phyloP scores from a whole-genome alignment of 2,329 filamentous ascomycete species.

The Saccharata proteae region DNA sequence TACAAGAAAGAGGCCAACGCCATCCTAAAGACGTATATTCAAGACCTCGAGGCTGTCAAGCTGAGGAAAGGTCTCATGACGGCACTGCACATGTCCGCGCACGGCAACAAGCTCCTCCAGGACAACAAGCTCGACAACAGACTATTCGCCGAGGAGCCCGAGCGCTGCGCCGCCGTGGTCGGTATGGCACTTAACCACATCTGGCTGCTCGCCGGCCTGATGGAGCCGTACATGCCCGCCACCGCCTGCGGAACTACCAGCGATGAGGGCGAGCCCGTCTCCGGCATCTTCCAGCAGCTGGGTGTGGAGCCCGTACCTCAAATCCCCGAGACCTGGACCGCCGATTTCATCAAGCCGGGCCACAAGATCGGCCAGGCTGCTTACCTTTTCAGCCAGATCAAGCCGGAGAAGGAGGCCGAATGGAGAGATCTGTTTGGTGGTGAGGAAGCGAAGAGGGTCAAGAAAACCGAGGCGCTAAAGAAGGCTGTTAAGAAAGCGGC shows the following conservation, averaged over 20 bases:
- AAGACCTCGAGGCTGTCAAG: conserved; percentile 58
- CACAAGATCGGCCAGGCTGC: conserved; percentile 72
- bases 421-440: conserved; percentile 70
- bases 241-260: conserved; percentile 7
- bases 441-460: conserved; percentile 52
- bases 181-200: conserved; percentile 14
- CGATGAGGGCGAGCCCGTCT: conserved; percentile 7
- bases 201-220: conserved; percentile 11
- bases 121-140: conserved; percentile 50
- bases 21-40: conserved; percentile 53
- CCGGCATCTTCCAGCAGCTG: conserved; percentile 61
- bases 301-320: conserved; percentile 38
- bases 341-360: conserved; percentile 40
- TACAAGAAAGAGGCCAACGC: conserved; percentile 52
- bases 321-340: conserved; percentile 43
- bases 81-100: conserved; percentile 54
- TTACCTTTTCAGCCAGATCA: conserved; percentile 74
- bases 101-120: conserved; percentile 45
- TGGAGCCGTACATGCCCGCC: conserved; percentile 61
- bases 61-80: conserved; percentile 54
- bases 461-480: conserved; percentile 45
- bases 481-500: conserved; percentile 47
- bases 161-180: conserved; percentile 44
- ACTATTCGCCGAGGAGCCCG: conserved; percentile 46
- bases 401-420: conserved; percentile 67